Evolutionary conservation across 2,329 filamentous ascomycete species (phyloP).

Genomic region (Fusarium xyrophilum): DNA sequence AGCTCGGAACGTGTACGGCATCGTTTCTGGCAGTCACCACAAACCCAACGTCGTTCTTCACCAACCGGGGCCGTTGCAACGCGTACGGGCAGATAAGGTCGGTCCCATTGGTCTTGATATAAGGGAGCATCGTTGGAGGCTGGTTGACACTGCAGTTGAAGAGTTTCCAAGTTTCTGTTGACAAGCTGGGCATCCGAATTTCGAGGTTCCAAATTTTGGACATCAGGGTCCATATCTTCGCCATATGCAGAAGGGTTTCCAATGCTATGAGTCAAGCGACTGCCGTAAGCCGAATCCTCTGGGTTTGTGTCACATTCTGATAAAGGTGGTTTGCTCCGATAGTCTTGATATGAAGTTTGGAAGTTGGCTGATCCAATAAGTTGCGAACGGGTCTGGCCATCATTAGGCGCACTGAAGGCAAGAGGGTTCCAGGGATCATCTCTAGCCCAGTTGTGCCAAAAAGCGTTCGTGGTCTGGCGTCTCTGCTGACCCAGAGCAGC

Average conservation of each 20-base stretch:
- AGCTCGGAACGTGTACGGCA: slow-evolving; percentile 63
- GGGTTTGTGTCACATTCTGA: slow-evolving; percentile 52
- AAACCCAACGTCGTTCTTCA: slow-evolving; percentile 41
- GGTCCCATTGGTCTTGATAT: slow-evolving; percentile 22
- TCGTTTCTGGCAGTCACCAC: slow-evolving; percentile 49
- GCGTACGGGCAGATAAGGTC: slow-evolving; percentile 21
- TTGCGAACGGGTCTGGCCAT: slow-evolving; percentile 40
- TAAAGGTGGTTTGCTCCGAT: slow-evolving; percentile 40
- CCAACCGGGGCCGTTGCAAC: slow-evolving; percentile 24
- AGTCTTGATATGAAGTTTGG: slow-evolving; percentile 33
- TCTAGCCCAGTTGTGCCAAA: slow-evolving; percentile 34
- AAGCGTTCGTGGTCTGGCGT: slow-evolving; percentile 1
- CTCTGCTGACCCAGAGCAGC: slow-evolving; percentile 9
- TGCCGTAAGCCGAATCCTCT: slow-evolving; percentile 58
- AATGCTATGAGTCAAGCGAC: slow-evolving; percentile 50
- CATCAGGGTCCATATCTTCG: slow-evolving; percentile 52
- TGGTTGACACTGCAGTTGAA: slow-evolving; percentile 31
- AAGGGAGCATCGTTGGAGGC: not conserved
- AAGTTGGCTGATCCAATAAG: slow-evolving; percentile 24
- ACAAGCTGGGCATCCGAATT: slow-evolving; percentile 36
- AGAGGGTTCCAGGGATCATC: slow-evolving; percentile 56
- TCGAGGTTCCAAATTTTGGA: slow-evolving; percentile 41
- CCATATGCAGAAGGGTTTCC: slow-evolving; percentile 54
- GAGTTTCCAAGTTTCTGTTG: slow-evolving; percentile 45
- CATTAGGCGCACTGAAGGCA: slow-evolving; percentile 32